Base-by-base conservation (phyloP, 2,329 filamentous ascomycete genomes). In the Botrytis fabae region DNA sequence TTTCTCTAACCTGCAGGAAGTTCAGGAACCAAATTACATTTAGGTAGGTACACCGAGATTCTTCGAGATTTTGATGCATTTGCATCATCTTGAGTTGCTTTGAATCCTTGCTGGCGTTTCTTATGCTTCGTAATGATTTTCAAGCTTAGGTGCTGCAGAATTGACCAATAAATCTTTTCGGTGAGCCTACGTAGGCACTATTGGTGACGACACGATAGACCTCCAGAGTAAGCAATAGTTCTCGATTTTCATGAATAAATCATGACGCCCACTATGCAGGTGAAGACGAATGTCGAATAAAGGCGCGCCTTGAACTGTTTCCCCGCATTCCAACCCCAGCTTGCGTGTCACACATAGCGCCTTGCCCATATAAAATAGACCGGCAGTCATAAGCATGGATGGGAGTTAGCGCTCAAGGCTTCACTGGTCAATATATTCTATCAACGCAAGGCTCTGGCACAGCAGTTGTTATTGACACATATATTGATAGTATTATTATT, bases 261-360 rank as follows among this genome's bases (percentile, higher is more conserved):
- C 62, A 57, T 42, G 35, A 68, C 35, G 46, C 64, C 46, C 35
- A n/a, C 22, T 51, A 38, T 38, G 38, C 62, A 46, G 62, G n/a
- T 64, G 42, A 46, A 64, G 28, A 22, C 20, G 42, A 46, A 46
- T 46, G 62, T 64, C 40, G 40, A 48, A 71, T 35, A 35, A 20
- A 54, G 16, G 3, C 60, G 32, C 9, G 38, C 40, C 9, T 60
- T 57, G 57, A 44, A 38, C 25, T 28, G 28, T 69, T 72, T 60
- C 70, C 70, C 70, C 70, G 70, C 70, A 72, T 72, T 72, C 32
- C 32, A 40, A 69, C 62, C 70, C 63, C 62, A 72, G 62, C 62
- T 69, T 72, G 63, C 28, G 62, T 68, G 51, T 61, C 48, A 57
- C 51, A 68, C 42, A 51, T 68, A 68, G 64, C 62, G 69, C 60